These are phyloP conservation scores for Albifimbria verrucaria DNA, from an alignment of 2,329 filamentous ascomycete genomes.

Conservation along the genomic window DNA sequence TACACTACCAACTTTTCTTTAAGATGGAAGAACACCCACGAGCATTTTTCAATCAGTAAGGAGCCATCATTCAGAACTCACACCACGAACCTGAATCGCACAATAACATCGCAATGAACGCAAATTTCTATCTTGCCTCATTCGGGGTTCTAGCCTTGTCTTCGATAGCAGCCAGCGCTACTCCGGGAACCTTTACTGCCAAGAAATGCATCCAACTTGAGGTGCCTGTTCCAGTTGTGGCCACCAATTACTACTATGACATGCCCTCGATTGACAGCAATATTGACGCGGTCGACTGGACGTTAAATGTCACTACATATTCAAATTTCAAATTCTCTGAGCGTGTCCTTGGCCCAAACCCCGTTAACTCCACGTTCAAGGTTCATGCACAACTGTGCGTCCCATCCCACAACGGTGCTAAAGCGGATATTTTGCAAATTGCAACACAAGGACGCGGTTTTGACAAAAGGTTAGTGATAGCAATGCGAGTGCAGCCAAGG, in stretches of 20 bases:
- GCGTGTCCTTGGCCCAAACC: slow-evolving; percentile 9
- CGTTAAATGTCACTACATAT: slow-evolving; percentile 10
- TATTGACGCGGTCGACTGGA: slow-evolving; percentile 22
- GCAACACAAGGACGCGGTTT: slow-evolving; percentile 27
- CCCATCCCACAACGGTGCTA: slow-evolving; percentile 5
- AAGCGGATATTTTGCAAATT: slow-evolving; percentile 28
- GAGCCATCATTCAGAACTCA: too few relatives aligned
- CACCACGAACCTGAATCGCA: too few relatives aligned
- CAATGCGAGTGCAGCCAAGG: too few relatives aligned
- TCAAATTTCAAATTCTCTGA: slow-evolving; percentile 4
- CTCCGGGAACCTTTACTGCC: too few relatives aligned
- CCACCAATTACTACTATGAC: neutral
- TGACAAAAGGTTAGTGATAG: neutral
- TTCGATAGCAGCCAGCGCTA: too few relatives aligned
- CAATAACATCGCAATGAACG: too few relatives aligned
- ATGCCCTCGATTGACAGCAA: slow-evolving; percentile 20
- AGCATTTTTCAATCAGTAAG: too few relatives aligned
- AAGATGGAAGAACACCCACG: too few relatives aligned
- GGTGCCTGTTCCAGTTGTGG: neutral
- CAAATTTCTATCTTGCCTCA: too few relatives aligned
- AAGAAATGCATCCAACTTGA: neutral
- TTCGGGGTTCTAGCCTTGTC: too few relatives aligned
- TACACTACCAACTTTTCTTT: too few relatives aligned
- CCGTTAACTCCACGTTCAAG: slow-evolving; percentile 11
- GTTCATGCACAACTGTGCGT: slow-evolving; percentile 15